These are phyloP conservation scores for Endothia cerciana DNA, from an alignment of 2,329 filamentous ascomycete genomes.

Conservation along the genomic window DNA sequence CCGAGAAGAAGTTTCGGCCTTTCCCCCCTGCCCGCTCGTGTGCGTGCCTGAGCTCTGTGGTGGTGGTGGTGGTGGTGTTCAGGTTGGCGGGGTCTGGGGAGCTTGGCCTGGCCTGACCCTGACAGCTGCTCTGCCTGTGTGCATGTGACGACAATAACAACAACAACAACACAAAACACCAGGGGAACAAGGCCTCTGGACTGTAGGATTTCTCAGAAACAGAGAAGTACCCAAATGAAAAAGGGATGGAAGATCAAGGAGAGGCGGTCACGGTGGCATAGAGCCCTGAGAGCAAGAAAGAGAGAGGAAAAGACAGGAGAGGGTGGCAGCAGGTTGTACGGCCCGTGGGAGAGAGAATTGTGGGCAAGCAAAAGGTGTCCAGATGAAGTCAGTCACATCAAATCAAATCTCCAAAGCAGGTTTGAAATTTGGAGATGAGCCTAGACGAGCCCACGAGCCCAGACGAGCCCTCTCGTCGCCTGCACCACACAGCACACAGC, in stretches of 20 bases:
- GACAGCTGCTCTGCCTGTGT: neutral
- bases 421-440: slow-evolving; percentile 11
- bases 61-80: slow-evolving; percentile 2
- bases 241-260: neutral
- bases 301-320: neutral
- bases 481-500: neutral
- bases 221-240: neutral
- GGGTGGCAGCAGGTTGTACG: neutral
- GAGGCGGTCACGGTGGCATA: neutral
- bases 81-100: slow-evolving; percentile 10
- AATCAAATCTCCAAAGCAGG: slow-evolving; percentile 13
- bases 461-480: neutral
- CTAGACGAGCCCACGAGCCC: slow-evolving; percentile 2
- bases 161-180: neutral
- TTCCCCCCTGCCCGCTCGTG: slow-evolving; percentile 1
- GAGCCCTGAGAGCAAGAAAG: neutral
- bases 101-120: slow-evolving; percentile 10
- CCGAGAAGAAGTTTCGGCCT: neutral
- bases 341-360: neutral
- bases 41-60: neutral
- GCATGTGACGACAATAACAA: slow-evolving; percentile 10
- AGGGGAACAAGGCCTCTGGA: neutral
- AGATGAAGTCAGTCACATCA: slow-evolving; percentile 8
- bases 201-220: neutral
- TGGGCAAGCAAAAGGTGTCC: slow-evolving; percentile 10